Evolutionary conservation across 2,329 filamentous ascomycete species (phyloP), one percentile per base, ranked within the genome.

Genomic region (Aspergillus novofumigatus): DNA sequence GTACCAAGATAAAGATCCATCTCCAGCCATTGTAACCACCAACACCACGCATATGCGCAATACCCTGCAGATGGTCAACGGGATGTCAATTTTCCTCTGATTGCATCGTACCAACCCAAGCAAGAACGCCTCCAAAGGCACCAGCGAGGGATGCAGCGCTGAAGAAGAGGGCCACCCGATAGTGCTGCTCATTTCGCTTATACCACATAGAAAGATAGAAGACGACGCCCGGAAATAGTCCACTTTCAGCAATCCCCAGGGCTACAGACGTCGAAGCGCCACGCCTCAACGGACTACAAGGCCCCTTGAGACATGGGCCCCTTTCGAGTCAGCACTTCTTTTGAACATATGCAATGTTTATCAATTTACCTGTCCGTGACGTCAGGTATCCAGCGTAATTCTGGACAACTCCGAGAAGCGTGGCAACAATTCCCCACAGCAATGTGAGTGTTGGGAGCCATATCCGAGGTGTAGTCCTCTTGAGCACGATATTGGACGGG

Each of bases 121-220:
- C 84, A 0, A 87, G 73, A 17, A 87, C 75, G 8, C 84, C 84
- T 52, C 83, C 83, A 67, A 87, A 86, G 1, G 84, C 84, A 23
- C 82, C 83, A 0, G 84, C 83, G 11, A 86, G 70, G 8, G 81
- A 80, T 1, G 82, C 81, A 21, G 81, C 82, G 44, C 79, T 83
- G 64, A 83, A 86, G 66, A 86, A 87, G 4, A 86, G 74, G 3
- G 83, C 81, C 45, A 86, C 80, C 3, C 84, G 76, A 52, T 81
- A 85, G 53, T 84, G 82, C 47, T 81, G 74, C 65, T 87, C 84
- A 50, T 82, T 78, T 11, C 81, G 75, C 57, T 82, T 83, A 59
- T 87, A 87, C 83, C 84, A 87, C 76, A 85, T 84, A 0, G 81
- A 83, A 3, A 86, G 72, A 56, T 86, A 83, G 65, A 83, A 85